Conservation (phyloP, 441 rosid genomes). For the Croton setiger region DNA sequence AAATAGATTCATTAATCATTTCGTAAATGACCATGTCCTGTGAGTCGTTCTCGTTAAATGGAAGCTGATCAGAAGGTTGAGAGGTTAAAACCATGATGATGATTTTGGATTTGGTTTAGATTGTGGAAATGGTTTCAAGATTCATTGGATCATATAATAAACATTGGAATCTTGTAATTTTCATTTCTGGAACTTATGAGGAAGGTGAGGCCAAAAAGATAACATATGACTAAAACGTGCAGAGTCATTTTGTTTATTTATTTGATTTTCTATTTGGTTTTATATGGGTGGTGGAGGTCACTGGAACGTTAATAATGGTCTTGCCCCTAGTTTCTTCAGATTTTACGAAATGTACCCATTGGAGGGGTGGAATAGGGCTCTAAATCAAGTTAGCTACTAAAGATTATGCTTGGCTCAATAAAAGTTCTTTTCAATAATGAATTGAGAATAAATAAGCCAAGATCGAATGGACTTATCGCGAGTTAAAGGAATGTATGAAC, state of each 20-base stretch:
- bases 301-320: no score
- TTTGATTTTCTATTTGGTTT: not conserved
- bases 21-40: constrained; percentile 67
- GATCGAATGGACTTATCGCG: no score
- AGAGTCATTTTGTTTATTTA: not conserved
- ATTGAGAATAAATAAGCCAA: no score
- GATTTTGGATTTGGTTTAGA: not conserved
- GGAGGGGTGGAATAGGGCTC: no score
- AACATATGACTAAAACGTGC: no score
- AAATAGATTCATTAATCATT: constrained; percentile 37
- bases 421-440: no score
- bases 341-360: constrained; percentile 5
- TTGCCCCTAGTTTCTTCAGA: not conserved
- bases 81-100: constrained; percentile 29
- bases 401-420: no score
- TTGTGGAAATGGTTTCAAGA: not conserved
- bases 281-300: no score
- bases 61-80: constrained; percentile 40
- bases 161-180: not conserved
- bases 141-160: not conserved
- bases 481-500: no score
- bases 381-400: no score
- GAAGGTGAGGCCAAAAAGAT: constrained; percentile 1
- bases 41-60: constrained; percentile 64
- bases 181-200: not conserved